Evolutionary conservation across 1,139 yeast species (phyloP), one percentile per base, ranked within the genome.

Genomic region (Nadsonia starkeyi-henricii): DNA sequence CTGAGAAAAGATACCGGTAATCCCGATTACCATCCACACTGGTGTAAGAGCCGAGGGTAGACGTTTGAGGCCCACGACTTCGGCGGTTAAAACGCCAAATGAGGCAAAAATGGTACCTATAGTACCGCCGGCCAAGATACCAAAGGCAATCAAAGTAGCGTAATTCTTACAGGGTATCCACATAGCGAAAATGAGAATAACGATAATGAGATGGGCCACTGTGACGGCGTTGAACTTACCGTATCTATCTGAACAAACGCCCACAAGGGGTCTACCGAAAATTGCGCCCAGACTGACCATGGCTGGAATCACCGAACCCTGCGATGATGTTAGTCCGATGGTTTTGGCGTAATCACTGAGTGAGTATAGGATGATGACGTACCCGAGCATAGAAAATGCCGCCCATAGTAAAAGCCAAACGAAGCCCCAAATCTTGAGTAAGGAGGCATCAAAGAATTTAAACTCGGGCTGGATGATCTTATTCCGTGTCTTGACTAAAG

Each of bases 211-310:
- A 42, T 68, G 67, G 3, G 66, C 52, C 2, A 58, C 45, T 12
- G 67, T 55, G 0, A 80, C 69, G 36, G 73, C 65, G 59, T 79
- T 81, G 44, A 71, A 64, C 51, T 86, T 67, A 1, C 93, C 91
- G 45, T 69, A 61, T 36, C 55, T 63, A 58, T 82, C 91, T 26
- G 81, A 79, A 4, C 73, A 41, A 3, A 67, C 51, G 0, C 93
- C 91, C 61, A 80, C 67, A 1, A 64, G 41, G 1, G 89, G 89
- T 55, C 91, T 69, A 0, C 91, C 91, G 15, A 82, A 54, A 2
- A 72, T 63, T 61, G 81, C 88, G 1, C 80, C 80, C 2, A 76
- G 78, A 59, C 78, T 79, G 56, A 81, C 65, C 7, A 79, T 61
- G 0, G 86, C 80, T 2, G 85, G 78, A 28, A 81, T 63, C 20